A percentile compares a stretch with the other conserved stretches of the same genome.
Conservation (phyloP, 257 asterid genomes). For the Lycium ferocissimum region DNA sequence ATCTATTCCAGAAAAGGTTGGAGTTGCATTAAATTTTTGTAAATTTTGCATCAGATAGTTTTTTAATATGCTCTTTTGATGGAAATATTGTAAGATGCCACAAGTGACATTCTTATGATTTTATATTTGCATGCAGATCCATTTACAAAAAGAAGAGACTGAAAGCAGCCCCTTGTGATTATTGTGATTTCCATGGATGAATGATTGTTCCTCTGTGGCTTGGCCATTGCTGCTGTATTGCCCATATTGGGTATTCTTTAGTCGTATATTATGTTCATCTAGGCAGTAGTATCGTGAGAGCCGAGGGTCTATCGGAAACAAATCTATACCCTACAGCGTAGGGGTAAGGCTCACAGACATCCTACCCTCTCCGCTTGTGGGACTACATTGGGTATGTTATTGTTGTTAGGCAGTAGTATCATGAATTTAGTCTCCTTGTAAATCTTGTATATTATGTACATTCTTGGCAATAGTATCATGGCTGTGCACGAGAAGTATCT, state of each 20-base stretch:
- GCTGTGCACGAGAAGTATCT: not conserved
- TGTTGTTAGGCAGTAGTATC: not conserved
- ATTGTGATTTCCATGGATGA: not conserved
- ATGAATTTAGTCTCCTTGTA: not conserved
- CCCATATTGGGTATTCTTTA: not conserved
- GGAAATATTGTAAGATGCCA: not conserved
- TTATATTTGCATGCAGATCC: constrained; percentile 48
- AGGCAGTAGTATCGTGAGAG: not conserved
- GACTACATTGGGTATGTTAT: too few relatives aligned
- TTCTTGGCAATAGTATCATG: not conserved
- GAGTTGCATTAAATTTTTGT: not conserved
- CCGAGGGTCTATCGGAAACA: too few relatives aligned
- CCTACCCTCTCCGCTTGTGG: too few relatives aligned
- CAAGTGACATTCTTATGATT: not conserved
- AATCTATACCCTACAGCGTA: too few relatives aligned
- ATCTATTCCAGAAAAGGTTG: not conserved
- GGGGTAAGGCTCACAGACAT: too few relatives aligned
- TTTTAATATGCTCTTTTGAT: not conserved
- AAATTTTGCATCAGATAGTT: not conserved
- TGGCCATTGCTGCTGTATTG: not conserved
- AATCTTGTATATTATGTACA: not conserved
- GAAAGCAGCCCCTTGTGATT: constrained; percentile 28
- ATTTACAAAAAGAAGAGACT: constrained; percentile 49
- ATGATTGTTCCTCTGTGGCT: not conserved
- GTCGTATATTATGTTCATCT: constrained; percentile 29